These are phyloP conservation scores for Salix brachista DNA, from an alignment of 345 rosid genomes.

Conservation along the genomic window DNA sequence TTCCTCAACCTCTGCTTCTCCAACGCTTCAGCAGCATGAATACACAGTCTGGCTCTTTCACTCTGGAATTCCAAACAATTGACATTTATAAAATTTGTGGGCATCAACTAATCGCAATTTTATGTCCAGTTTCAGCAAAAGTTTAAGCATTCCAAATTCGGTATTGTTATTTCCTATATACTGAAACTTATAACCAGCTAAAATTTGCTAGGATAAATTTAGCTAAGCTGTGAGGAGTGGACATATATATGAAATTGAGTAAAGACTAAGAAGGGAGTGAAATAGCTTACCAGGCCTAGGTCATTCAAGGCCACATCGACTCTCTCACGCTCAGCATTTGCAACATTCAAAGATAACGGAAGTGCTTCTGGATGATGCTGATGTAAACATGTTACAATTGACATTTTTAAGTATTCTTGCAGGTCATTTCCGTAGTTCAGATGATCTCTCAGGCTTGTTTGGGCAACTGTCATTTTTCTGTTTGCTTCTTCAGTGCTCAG, in stretches of 20 bases:
- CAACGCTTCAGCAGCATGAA: conserved; percentile 50
- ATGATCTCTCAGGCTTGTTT: conserved; percentile 46
- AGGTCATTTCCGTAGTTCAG: conserved; percentile 34
- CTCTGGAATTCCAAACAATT: conserved; percentile 36
- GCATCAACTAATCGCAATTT: background rate
- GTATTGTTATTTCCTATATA: background rate
- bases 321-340: conserved; percentile 6
- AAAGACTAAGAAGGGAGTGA: background rate
- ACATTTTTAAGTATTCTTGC: conserved; percentile 28
- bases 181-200: background rate
- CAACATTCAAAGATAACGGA: conserved; percentile 33
- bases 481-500: conserved; percentile 31
- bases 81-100: background rate
- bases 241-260: background rate
- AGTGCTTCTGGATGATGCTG: conserved; percentile 27
- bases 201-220: background rate
- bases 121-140: background rate
- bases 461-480: conserved; percentile 11
- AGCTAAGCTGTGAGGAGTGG: background rate
- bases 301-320: conserved; percentile 32
- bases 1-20: conserved; percentile 49
- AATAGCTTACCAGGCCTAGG: conserved; percentile 61
- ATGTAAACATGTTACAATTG: conserved; percentile 23
- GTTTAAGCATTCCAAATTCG: background rate
- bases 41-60: conserved; percentile 48